A percentile compares a stretch with the other conserved stretches of the same genome.
phyloP scores from a whole-genome alignment of 2,329 filamentous ascomycete species.

The Paraphoma chrysanthemicola region DNA sequence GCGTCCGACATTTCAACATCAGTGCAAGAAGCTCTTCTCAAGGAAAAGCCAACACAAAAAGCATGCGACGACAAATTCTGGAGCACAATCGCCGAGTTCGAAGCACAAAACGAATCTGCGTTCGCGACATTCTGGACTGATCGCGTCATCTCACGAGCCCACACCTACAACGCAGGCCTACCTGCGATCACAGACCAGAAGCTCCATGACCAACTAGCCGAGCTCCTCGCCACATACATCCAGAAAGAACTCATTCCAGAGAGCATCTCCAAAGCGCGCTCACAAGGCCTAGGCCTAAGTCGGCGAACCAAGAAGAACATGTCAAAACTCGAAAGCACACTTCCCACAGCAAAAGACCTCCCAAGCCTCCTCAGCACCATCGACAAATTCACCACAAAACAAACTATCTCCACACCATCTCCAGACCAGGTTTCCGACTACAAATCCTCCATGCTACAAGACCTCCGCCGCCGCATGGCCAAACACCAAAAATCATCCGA shows the following conservation, averaged over 20 bases:
- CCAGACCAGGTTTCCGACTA: conserved; percentile 19
- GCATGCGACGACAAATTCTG: conserved; percentile 33
- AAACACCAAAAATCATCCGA: conserved; percentile 42
- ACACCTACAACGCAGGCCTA: conserved; percentile 36
- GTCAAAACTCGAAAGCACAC: conserved; percentile 29
- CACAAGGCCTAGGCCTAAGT: conserved; percentile 39
- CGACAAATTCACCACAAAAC: conserved; percentile 45
- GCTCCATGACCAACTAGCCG: conserved; percentile 41
- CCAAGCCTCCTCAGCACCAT: conserved; percentile 19
- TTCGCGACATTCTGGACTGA: conserved; percentile 45
- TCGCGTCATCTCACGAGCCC: conserved; percentile 31
- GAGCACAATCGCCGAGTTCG: conserved; percentile 29
- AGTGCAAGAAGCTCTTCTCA: conserved; percentile 19
- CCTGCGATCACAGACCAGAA: conserved; percentile 35
- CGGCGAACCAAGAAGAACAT: conserved; percentile 41
- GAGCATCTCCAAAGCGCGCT: conserved; percentile 35
- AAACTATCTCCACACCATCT: conserved; percentile 23
- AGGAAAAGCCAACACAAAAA: conserved; percentile 27
- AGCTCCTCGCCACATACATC: conserved; percentile 38
- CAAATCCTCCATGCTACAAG: conserved; percentile 33
- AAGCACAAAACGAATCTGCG: conserved; percentile 34
- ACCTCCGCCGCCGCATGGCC: conserved; percentile 44
- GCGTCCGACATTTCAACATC: conserved; percentile 9
- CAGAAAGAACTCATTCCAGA: conserved; percentile 45
- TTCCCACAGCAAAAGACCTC: conserved; percentile 16